These are phyloP conservation scores for Nitzschia sp. DNA, from an alignment of 108 stramenopile species.

Conservation along the genomic window DNA sequence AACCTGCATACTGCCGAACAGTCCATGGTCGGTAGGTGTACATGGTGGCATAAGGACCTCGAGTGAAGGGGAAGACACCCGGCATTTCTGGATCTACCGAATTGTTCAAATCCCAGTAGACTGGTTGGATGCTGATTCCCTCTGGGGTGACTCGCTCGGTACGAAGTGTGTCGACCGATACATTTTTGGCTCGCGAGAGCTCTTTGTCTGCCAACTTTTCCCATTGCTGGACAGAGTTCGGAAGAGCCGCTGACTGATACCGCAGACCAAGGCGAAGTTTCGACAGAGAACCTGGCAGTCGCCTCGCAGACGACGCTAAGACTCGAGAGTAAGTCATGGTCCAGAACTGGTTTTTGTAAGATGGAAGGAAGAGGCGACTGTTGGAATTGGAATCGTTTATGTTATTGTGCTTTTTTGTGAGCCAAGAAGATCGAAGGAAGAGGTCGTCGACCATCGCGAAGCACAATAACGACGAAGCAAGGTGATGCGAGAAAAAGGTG, in stretches of 20 bases:
- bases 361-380: too few species aligned
- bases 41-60: slow-evolving; percentile 99
- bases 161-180: slow-evolving; percentile 60
- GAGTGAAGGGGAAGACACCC: slow-evolving; percentile 93
- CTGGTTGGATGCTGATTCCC: slow-evolving; percentile 91
- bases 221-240: slow-evolving; percentile 54
- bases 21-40: slow-evolving; percentile 90
- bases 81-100: slow-evolving; percentile 73
- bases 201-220: slow-evolving; percentile 70
- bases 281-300: not conserved
- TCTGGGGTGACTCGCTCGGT: slow-evolving; percentile 75
- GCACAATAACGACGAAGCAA: too few species aligned
- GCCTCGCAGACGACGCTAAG: not conserved
- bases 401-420: too few species aligned
- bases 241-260: slow-evolving; percentile 22
- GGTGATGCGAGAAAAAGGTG: too few species aligned
- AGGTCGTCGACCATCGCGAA: too few species aligned
- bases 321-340: not conserved
- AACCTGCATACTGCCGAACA: slow-evolving; percentile 95
- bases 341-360: too few species aligned
- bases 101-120: slow-evolving; percentile 83
- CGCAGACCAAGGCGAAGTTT: not conserved
- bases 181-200: slow-evolving; percentile 49
- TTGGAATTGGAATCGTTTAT: too few species aligned
- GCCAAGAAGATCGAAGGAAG: too few species aligned